Evolutionary conservation across 2,329 filamentous ascomycete species (phyloP).

Genomic region (Penicillium glabrum): DNA sequence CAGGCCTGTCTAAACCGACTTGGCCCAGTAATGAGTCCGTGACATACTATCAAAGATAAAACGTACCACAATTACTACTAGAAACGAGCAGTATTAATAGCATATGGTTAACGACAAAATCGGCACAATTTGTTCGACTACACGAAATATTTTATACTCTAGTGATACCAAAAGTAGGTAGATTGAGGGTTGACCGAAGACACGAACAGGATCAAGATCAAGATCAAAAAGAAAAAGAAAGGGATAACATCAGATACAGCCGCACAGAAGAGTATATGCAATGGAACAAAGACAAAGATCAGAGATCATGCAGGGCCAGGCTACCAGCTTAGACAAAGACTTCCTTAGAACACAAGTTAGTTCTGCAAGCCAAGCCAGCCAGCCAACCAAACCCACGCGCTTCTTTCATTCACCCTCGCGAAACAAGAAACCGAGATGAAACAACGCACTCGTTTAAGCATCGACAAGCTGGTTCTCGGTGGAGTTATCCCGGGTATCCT

Average conservation of each 20-base stretch:
- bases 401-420: constrained; percentile 3
- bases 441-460: constrained; percentile 25
- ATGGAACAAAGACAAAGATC: constrained; percentile 7
- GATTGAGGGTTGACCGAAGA: constrained; percentile 1
- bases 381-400: background rate
- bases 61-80: too few relatives aligned
- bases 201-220: background rate
- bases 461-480: constrained; percentile 41
- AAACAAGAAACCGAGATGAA: constrained; percentile 1
- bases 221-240: constrained; percentile 9
- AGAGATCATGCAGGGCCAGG: constrained; percentile 7
- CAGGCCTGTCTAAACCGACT: too few relatives aligned
- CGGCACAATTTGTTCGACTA: background rate
- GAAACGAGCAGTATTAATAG: background rate
- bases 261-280: constrained; percentile 24
- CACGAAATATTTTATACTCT: background rate
- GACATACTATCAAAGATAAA: too few relatives aligned
- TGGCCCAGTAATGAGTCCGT: too few relatives aligned
- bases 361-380: background rate
- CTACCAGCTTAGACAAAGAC: background rate
- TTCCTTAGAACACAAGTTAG: background rate
- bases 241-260: constrained; percentile 18
- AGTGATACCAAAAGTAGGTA: background rate
- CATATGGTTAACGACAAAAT: background rate
- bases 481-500: constrained; percentile 50